These are phyloP conservation scores for Pleurotus eryngii DNA, from an alignment of 768 basidiomycete genomes.

Conservation along the genomic window DNA sequence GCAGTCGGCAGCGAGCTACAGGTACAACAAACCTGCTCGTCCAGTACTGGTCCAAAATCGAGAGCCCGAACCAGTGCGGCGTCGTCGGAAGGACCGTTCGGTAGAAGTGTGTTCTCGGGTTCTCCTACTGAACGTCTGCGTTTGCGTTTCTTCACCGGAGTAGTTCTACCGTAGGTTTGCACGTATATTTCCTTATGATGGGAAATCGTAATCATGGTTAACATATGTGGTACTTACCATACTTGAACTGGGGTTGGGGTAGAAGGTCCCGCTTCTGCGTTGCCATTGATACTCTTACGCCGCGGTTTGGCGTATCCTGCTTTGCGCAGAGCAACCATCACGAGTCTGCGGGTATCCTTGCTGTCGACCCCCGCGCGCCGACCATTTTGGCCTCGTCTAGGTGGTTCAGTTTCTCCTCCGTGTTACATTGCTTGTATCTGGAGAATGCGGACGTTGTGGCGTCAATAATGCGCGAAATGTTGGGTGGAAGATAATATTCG, in stretches of 20 bases:
- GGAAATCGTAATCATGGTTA: neutral
- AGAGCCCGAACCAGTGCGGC: constrained; percentile 49
- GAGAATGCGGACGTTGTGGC: neutral
- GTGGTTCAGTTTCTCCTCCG: constrained; percentile 50
- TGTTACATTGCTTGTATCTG: constrained; percentile 75
- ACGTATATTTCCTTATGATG: constrained; percentile 1
- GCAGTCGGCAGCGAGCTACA: too few relatives aligned
- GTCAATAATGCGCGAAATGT: neutral
- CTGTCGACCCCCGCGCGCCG: constrained; percentile 53
- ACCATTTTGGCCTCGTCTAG: constrained; percentile 61
- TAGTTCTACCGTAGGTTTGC: constrained; percentile 29
- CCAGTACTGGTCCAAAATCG: constrained; percentile 69
- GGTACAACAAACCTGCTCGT: constrained; percentile 49
- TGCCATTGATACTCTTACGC: constrained; percentile 5
- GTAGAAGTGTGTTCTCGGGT: constrained; percentile 57
- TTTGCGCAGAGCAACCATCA: constrained; percentile 59
- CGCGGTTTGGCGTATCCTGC: constrained; percentile 47
- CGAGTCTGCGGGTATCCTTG: constrained; percentile 60
- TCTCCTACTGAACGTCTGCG: constrained; percentile 30
- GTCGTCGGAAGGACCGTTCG: constrained; percentile 48
- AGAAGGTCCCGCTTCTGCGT: constrained; percentile 16
- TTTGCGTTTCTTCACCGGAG: constrained; percentile 51
- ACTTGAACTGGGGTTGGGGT: constrained; percentile 22
- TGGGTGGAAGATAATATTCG: neutral
- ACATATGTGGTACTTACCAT: constrained; percentile 20